Base-by-base conservation (phyloP, 2,329 filamentous ascomycete genomes). In the Pseudogymnoascus sp. region DNA sequence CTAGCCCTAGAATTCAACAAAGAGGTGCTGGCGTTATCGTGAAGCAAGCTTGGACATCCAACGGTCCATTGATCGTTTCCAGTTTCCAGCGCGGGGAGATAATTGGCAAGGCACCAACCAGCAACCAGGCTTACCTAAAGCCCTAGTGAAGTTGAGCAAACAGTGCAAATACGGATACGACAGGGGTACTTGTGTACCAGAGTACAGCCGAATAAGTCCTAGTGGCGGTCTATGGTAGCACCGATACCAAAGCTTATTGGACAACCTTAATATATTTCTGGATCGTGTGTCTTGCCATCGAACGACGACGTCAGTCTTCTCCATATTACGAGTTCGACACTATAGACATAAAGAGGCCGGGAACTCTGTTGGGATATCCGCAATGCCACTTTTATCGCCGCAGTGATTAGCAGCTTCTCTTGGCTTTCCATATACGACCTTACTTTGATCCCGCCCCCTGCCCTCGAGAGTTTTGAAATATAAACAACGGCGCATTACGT, bases 101-200 rank as follows among this genome's bases (percentile, higher is more conserved):
- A 56, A 56, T 33, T n/a, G 50, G 14, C 50, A 56, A 56, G 50
- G 50, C 50, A 56, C 50, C 50, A 31, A 31, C 47, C 47, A 56
- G 50, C 50, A 31, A 31, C 47, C 47, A 56, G 50, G 50, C 50
- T 56, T 56, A 56, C 50, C 50, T 56, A 56, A 56, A 56, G 50
- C 50, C 50, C 50, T 56, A 56, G 50, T 21, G 50, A 35, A 18
- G 50, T 56, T 56, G 50, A 33, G 50, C 50, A 56, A 56, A 56
- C 50, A 7, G 50, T 21, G 28, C 50, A 56, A 56, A 56, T 56
- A 21, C 50, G 50, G 50, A 33, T 56, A 6, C 50, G 4, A 56
- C 50, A 56, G 50, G 50, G 50, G 50, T 56, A 56, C 50, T 21
- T 56, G 16, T 56, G 50, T 21, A 56, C 28, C 50, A 35, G 28